Evolutionary conservation across 228 moss, liverwort and hornwort genomes (phyloP).

Genomic region (Sphagnum magellanicum): DNA sequence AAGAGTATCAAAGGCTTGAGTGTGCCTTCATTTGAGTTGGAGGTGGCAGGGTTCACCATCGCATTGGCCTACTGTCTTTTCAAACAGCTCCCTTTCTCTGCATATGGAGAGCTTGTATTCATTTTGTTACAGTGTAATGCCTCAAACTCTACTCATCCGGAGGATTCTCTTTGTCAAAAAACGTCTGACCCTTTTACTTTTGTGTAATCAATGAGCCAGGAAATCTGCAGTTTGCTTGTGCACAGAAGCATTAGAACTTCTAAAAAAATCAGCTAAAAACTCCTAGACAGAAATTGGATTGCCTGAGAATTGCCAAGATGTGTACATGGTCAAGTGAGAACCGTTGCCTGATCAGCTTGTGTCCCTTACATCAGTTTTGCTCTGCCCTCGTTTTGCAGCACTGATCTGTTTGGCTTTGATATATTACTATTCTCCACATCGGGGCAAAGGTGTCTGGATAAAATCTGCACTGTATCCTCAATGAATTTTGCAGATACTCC

Average conservation of each 20-base stretch:
- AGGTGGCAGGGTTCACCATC: constrained; percentile 83
- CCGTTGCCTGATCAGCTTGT: not conserved
- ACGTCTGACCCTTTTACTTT: no score
- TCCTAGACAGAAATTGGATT: no score
- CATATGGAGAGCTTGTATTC: constrained; percentile 83
- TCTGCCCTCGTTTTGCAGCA: constrained; percentile 14
- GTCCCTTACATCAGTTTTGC: not conserved
- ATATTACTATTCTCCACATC: constrained; percentile 60
- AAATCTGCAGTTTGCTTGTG: no score
- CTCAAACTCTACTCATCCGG: no score
- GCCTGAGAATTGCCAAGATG: no score
- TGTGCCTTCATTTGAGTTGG: constrained; percentile 81
- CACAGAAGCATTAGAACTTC: no score
- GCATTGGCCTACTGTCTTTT: constrained; percentile 74
- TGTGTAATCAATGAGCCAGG: no score
- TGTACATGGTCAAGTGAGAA: no score
- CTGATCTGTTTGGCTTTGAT: constrained; percentile 54
- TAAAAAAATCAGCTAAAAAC: no score
- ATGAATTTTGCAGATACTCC: not conserved
- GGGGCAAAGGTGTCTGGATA: constrained; percentile 42
- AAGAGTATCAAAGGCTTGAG: constrained; percentile 83
- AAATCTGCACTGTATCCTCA: constrained; percentile 71
- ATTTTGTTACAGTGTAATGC: constrained; percentile 57
- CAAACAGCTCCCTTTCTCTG: constrained; percentile 80
- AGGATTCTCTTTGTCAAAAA: no score